A percentile compares a stretch with the other conserved stretches of the same genome.
Evolutionary conservation across 495 filamentous ascomycete species (phyloP).

Genomic region (Penicillium chermesinum): DNA sequence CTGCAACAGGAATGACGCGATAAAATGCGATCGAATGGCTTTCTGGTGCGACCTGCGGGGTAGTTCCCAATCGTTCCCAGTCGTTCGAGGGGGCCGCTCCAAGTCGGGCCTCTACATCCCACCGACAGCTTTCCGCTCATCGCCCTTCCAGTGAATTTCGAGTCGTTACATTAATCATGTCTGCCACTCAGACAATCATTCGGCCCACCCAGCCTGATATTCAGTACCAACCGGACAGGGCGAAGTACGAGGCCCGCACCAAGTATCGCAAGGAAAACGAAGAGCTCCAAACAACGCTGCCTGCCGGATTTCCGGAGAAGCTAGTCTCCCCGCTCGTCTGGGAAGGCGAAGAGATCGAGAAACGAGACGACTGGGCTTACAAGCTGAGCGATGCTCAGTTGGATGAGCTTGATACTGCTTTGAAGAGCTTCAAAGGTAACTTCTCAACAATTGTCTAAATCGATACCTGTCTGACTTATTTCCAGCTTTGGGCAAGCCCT

Average conservation of each 20-base stretch:
- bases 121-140: too few species aligned
- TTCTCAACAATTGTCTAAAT: neutral
- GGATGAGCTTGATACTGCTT: conserved; percentile 50
- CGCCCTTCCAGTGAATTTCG: too few species aligned
- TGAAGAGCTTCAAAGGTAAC: conserved; percentile 51
- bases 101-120: too few species aligned
- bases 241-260: conserved; percentile 50
- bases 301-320: conserved; percentile 45
- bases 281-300: conserved; percentile 37
- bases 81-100: too few species aligned
- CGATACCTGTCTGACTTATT: neutral
- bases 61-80: too few species aligned
- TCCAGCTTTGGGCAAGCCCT: conserved; percentile 36
- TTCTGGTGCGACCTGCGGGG: too few species aligned
- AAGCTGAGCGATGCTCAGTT: conserved; percentile 42
- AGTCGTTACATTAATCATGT: conserved; percentile 21
- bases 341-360: conserved; percentile 49
- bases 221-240: conserved; percentile 50
- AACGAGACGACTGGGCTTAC: conserved; percentile 49
- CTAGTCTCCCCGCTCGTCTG: conserved; percentile 51
- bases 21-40: too few species aligned
- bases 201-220: conserved; percentile 45
- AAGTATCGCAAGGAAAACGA: conserved; percentile 43
- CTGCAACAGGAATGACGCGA: too few species aligned
- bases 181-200: conserved; percentile 21